phyloP scores from a whole-genome alignment of 306 rosid species.

The Cucurbita ficifolia region DNA sequence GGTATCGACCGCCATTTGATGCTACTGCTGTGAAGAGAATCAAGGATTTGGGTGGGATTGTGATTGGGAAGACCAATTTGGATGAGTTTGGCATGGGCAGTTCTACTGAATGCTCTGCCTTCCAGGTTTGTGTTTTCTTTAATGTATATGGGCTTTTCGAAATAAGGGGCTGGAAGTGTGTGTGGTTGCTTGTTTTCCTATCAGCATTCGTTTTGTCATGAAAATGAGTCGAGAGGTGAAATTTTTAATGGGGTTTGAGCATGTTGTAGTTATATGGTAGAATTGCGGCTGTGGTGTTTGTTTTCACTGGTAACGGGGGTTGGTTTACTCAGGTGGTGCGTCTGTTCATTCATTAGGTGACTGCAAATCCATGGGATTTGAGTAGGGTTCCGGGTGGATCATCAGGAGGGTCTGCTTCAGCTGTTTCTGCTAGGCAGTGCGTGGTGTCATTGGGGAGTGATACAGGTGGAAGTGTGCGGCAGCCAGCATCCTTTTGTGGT shows the following conservation, averaged over 20 bases:
- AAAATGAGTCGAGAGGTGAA: background rate
- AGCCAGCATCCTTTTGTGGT: slow-evolving; percentile 95
- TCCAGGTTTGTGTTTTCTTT: slow-evolving; percentile 39
- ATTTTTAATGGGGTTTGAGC: background rate
- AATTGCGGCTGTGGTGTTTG: slow-evolving; percentile 1
- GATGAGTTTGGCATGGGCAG: slow-evolving; percentile 99
- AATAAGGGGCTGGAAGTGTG: background rate
- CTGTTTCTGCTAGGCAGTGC: slow-evolving; percentile 94
- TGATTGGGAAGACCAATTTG: slow-evolving; percentile 83
- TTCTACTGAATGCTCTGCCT: slow-evolving; percentile 88
- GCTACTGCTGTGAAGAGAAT: slow-evolving; percentile 72
- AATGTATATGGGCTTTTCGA: background rate
- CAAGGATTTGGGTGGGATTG: slow-evolving; percentile 66
- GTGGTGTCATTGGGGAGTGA: slow-evolving; percentile 91
- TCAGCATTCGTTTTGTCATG: background rate
- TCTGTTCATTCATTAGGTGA: slow-evolving; percentile 90
- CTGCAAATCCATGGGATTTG: slow-evolving; percentile 90
- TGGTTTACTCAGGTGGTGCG: slow-evolving; percentile 81
- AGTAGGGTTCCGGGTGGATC: slow-evolving; percentile 97
- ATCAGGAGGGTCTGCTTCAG: slow-evolving; percentile 95
- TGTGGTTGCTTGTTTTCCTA: background rate
- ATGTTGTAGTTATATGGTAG: background rate
- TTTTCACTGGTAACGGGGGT: slow-evolving; percentile 40
- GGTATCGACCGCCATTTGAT: slow-evolving; percentile 71
- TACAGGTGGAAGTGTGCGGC: slow-evolving; percentile 98